Evolutionary conservation across 371 early-diverging fungal species (phyloP), one percentile per base, ranked within the genome.

Genomic region (Mortierella sp.): DNA sequence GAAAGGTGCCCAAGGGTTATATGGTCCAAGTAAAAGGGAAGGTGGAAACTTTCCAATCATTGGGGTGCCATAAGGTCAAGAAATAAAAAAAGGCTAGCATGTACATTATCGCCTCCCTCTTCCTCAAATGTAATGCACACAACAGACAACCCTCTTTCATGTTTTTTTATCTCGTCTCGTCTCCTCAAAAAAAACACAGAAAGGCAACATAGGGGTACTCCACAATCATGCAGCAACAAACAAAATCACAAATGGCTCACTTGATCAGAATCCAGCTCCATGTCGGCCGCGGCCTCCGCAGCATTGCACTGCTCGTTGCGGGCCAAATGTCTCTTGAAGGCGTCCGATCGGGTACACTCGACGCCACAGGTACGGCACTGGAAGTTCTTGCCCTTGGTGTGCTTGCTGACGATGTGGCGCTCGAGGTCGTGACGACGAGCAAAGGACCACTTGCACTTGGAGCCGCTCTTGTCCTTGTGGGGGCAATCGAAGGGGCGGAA

Each of bases 381-480:
- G 75, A 77, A 89, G 16, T 83, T 87, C 75, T 89, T 87, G 35
- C 80, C 84, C 41, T 86, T 78, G 18, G 83, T 81, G 85, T 92
- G 92, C 55, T 80, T 88, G 81, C 82, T 81, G 21, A 75, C 43
- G 4, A 81, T 75, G 82, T 95, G 95, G 70, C 95, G 91, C 76
- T 91, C 91, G 80, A 95, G 90, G 76, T 95, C 95, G 76, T 94
- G 93, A 76, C 93, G 94, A 54, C 95, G 90, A 24, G 94, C 92
- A 88, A 95, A 95, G 35, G 90, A 71, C 83, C 91, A 93, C 63
- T 71, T 46, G 82, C 95, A 95, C 29, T 35, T 27, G 3, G 12
- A 60, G 24, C 86, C 86, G 7, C 51, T 55, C 24, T 70, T 54
- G 10, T 79, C 60, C n/a, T 51, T 44, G 24, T 80, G 72, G 21